Percentiles rank a stretch among this genome's conserved stretches.
phyloP scores from a whole-genome alignment of 805 yeast genomes.

The Candida sonorensis region DNA sequence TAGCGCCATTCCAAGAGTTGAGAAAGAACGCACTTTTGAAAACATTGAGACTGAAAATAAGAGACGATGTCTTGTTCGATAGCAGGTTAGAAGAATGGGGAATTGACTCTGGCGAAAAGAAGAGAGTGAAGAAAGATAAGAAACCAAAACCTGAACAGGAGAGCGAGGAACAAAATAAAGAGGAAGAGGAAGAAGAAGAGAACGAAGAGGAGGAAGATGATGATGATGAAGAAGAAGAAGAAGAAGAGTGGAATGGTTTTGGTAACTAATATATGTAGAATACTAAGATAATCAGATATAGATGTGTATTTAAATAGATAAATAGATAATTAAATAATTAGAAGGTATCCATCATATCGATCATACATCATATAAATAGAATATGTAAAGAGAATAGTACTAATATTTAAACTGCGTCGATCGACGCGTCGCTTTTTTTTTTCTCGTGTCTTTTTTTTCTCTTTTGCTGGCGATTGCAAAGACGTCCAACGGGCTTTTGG shows the following conservation, averaged over 20 bases:
- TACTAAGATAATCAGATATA: too few relatives aligned
- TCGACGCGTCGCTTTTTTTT: neutral
- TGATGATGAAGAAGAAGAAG: slow-evolving; percentile 21
- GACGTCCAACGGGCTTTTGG: too few relatives aligned
- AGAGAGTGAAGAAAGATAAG: slow-evolving; percentile 7
- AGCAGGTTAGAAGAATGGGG: slow-evolving; percentile 62
- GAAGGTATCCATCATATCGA: too few relatives aligned
- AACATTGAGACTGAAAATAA: slow-evolving; percentile 57
- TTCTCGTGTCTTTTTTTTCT: too few relatives aligned
- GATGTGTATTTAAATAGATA: too few relatives aligned
- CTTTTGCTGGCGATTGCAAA: too few relatives aligned
- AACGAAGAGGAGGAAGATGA: slow-evolving; percentile 12
- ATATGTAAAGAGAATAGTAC: too few relatives aligned
- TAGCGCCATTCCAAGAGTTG: slow-evolving; percentile 56
- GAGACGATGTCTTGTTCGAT: slow-evolving; percentile 62
- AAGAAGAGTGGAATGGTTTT: slow-evolving; percentile 26
- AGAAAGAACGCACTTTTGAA: slow-evolving; percentile 45
- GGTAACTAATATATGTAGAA: slow-evolving; percentile 11
- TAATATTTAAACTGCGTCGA: neutral
- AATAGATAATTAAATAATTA: too few relatives aligned
- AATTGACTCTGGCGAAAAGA: slow-evolving; percentile 26
- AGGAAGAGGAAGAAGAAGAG: slow-evolving; percentile 22
- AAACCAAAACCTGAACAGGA: slow-evolving; percentile 11
- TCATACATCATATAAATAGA: too few relatives aligned
- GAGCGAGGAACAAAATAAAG: slow-evolving; percentile 25